Evolutionary conservation across 2,329 filamentous ascomycete species (phyloP).

Genomic region (Teratosphaeria gauchensis): DNA sequence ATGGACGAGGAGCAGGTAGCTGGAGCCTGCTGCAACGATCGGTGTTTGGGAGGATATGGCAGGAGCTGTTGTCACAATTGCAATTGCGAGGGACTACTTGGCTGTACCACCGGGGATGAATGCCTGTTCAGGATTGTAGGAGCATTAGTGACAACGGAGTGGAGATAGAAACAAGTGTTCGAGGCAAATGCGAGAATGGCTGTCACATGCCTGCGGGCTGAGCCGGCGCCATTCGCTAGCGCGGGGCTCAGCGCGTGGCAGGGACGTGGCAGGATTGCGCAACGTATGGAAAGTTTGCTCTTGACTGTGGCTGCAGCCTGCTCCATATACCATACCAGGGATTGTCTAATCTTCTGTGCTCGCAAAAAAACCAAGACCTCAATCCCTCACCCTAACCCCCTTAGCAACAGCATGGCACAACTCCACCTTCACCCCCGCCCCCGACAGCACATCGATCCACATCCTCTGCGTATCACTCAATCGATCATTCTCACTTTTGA

Average conservation of each 20-base stretch:
- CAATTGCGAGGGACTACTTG: too few species aligned
- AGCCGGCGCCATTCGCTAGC: not conserved
- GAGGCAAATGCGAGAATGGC: not conserved
- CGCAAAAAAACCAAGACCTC: not conserved
- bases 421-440: slow-evolving; percentile 77
- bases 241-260: not conserved
- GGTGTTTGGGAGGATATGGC: too few species aligned
- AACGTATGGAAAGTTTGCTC: not conserved
- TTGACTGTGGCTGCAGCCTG: too few species aligned
- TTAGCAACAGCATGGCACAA: slow-evolving; percentile 58
- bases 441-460: slow-evolving; percentile 89
- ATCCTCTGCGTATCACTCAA: slow-evolving; percentile 91
- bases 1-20: too few species aligned
- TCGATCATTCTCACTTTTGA: slow-evolving; percentile 65
- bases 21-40: not conserved
- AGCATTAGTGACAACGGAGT: not conserved
- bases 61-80: too few species aligned
- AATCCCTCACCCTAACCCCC: slow-evolving; percentile 33
- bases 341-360: too few species aligned
- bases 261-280: not conserved
- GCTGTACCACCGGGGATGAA: too few species aligned
- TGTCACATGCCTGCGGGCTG: not conserved
- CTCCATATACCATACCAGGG: too few species aligned
- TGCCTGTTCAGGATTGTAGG: too few species aligned
- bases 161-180: not conserved